A percentile compares a stretch with the other conserved stretches of the same genome.
These are phyloP conservation scores for Bacidia rubella DNA, from an alignment of 495 filamentous ascomycete species.

Conservation along the genomic window DNA sequence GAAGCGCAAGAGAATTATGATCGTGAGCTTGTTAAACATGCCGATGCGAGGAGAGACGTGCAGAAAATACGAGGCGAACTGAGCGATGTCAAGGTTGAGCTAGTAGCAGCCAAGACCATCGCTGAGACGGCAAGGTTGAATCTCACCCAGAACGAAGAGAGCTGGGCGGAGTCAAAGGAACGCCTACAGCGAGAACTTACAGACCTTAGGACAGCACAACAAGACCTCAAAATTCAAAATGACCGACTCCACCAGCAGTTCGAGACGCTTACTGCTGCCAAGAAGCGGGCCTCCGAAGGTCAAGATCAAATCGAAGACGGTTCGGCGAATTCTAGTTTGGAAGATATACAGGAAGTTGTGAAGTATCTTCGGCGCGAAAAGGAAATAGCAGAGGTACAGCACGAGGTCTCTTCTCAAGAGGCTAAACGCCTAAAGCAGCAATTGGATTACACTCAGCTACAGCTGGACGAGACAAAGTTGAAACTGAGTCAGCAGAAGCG, in stretches of 20 bases:
- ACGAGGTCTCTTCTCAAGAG: slow-evolving; percentile 76
- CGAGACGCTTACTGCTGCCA: slow-evolving; percentile 54
- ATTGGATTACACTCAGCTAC: slow-evolving; percentile 67
- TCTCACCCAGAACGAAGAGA: slow-evolving; percentile 67
- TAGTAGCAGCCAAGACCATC: slow-evolving; percentile 56
- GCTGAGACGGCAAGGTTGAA: slow-evolving; percentile 68
- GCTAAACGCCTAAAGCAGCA: slow-evolving; percentile 78
- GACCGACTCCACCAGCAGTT: slow-evolving; percentile 77
- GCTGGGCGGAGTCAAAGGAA: slow-evolving; percentile 69
- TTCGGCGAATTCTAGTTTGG: slow-evolving; percentile 34
- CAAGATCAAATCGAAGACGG: slow-evolving; percentile 32
- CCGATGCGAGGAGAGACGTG: slow-evolving; percentile 73
- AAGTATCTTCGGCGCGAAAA: slow-evolving; percentile 88
- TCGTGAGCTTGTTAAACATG: slow-evolving; percentile 82
- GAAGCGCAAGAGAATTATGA: slow-evolving; percentile 94
- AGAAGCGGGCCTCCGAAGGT: slow-evolving; percentile 48
- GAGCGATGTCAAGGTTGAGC: slow-evolving; percentile 65
- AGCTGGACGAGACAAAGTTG: slow-evolving; percentile 74
- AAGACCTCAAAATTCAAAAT: slow-evolving; percentile 75
- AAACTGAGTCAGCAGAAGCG: slow-evolving; percentile 80
- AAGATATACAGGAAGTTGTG: slow-evolving; percentile 77
- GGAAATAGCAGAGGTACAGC: slow-evolving; percentile 92
- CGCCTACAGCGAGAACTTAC: slow-evolving; percentile 70
- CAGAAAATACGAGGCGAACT: slow-evolving; percentile 65
- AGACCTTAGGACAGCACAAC: slow-evolving; percentile 62